Base-by-base conservation (phyloP, 2,329 filamentous ascomycete genomes). In the Chaetomiaceae sp. region DNA sequence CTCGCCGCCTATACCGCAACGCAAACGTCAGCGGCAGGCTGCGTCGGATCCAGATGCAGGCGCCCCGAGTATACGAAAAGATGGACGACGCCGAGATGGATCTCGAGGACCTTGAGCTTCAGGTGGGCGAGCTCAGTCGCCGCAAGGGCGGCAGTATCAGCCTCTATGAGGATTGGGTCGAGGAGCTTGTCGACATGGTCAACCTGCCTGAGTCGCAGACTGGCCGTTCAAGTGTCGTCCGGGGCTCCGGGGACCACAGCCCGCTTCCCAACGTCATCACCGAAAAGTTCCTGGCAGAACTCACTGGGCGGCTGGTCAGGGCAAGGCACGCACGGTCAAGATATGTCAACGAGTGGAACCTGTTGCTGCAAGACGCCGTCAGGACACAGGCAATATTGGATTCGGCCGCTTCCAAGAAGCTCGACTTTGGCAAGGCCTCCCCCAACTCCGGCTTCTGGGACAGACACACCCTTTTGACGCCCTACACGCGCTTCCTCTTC, bases 131-230 rank as follows among this genome's bases (percentile, higher is more conserved):
- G 65, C 75, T 99, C 35, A 82, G 85, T 58, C 82, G 85, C 58
- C 81, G 90, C 59, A 96, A 96, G 72, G 85, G 81, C 3, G 89
- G 87, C 14, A 87, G 83, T 20, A 84, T 88, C 5, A 73, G 75
- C 48, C 79, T 86, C 37, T 93, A 91, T 63, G 82, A 85, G 59
- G 91, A 96, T 60, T 99, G 93, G 93, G 95, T 99, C 58, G 92
- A 97, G 59, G 93, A 99, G 64, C 73, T 99, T 27, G 84, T 82
- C 3, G 92, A 97, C 57, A 81, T 85, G 56, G 83, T 83, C 39
- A 84, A 80, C 60, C 68, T 89, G 5, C 80, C 84, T 2, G 88
- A 92, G 58, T 72, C 74, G 4, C 73, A 73, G 37, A 73, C 78
- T 68, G 39, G 58, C 68, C 39, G 62, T 66, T 40, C 65, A 14